Percentiles rank a stretch among this genome's conserved stretches.
Evolutionary conservation across 257 asterid genomes (phyloP).

Genomic region (Gentiana macrophylla): DNA sequence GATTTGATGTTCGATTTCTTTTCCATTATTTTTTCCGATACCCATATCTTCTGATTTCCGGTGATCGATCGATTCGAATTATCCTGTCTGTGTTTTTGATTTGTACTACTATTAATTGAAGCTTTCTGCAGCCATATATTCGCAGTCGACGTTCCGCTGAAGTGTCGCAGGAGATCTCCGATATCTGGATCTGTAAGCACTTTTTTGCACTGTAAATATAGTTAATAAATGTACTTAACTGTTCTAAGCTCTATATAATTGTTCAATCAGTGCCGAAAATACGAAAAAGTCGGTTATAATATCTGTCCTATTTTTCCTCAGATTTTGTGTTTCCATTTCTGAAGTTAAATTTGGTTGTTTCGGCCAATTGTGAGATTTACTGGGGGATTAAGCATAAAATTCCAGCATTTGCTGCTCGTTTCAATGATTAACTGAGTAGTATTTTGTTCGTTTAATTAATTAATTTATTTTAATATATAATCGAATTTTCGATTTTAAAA

Average conservation of each 20-base stretch:
- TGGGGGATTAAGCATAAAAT: no score
- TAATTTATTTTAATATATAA: no score
- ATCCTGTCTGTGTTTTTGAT: constrained; percentile 2
- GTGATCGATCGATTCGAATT: constrained; percentile 1
- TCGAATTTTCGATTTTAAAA: no score
- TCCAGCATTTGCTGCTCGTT: no score
- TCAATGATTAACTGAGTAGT: no score
- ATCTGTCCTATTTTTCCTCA: background rate
- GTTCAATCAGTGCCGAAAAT: background rate
- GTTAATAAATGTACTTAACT: background rate
- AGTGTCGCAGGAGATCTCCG: constrained; percentile 18
- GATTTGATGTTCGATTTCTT: constrained; percentile 1
- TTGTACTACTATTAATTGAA: background rate
- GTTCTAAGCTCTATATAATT: no score
- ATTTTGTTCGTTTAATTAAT: no score
- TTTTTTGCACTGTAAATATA: background rate
- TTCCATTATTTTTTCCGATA: background rate
- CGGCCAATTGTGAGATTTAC: background rate
- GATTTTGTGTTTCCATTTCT: background rate
- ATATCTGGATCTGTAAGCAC: constrained; percentile 24
- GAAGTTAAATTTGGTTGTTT: background rate
- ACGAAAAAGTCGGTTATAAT: background rate
- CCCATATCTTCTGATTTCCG: background rate
- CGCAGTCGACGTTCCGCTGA: constrained; percentile 24
- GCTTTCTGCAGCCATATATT: constrained; percentile 5